A percentile compares a stretch with the other conserved stretches of the same genome.
Evolutionary conservation across 2,329 filamentous ascomycete species (phyloP).

Genomic region (Fusarium pseudonygamai): DNA sequence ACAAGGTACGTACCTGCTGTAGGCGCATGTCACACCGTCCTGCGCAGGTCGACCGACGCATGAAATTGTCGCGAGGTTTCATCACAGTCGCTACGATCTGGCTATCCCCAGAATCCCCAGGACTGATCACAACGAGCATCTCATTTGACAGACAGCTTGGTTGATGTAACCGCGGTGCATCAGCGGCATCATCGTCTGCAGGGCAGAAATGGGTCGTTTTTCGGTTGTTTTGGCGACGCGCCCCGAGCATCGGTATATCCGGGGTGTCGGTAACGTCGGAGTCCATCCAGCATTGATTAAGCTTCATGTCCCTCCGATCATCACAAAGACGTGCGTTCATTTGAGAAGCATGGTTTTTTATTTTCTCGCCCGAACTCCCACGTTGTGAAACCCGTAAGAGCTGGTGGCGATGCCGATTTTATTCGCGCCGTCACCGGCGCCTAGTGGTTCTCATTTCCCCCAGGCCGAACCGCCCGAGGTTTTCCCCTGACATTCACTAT

Average conservation of each 20-base stretch:
- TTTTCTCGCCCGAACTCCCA: not conserved
- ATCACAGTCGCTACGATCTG: conserved; percentile 7
- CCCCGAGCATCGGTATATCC: conserved; percentile 28
- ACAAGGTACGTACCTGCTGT: conserved; percentile 20
- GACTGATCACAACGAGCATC: not conserved
- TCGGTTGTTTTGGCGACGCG: not conserved
- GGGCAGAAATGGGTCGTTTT: not conserved
- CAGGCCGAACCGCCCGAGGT: conserved; percentile 24
- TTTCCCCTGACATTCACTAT: not conserved
- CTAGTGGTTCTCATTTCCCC: not conserved
- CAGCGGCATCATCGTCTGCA: not conserved
- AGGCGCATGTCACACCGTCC: conserved; percentile 11
- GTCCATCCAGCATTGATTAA: not conserved
- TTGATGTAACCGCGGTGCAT: conserved; percentile 16
- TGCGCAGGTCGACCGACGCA: conserved; percentile 5
- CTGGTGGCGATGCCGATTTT: conserved; percentile 17
- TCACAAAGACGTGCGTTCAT: not conserved
- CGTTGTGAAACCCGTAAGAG: conserved; percentile 4
- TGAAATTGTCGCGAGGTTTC: conserved; percentile 26
- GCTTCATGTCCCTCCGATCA: not conserved
- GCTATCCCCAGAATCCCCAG: not conserved
- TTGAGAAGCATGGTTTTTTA: not conserved
- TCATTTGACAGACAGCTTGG: not conserved
- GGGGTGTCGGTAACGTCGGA: conserved; percentile 29
- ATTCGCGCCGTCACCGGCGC: conserved; percentile 15